Evolutionary conservation across 2,329 filamentous ascomycete species (phyloP), one percentile per base, ranked within the genome.

Genomic region (Pseudogymnoascus sp.): DNA sequence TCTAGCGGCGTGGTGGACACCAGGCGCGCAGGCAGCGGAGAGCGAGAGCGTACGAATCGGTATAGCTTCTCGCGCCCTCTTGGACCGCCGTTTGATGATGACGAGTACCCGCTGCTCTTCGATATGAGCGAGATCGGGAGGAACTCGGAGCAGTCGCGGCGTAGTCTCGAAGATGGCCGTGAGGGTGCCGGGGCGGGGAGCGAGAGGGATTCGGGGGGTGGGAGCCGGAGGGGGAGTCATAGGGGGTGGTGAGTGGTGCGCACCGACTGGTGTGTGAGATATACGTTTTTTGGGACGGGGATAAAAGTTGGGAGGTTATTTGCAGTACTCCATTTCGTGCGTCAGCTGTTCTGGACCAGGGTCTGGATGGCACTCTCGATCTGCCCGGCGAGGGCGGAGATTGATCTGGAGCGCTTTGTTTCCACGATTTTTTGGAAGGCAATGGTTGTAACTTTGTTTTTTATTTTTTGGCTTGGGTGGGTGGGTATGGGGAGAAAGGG

Each of bases 101-200:
- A 89, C 62, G 88, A 91, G 69, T 60, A 60, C 25, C 86, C 86
- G 0, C 74, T 91, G 8, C 79, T 91, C 8, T 91, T 91, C 73
- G 86, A 88, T 66, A 85, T 91, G 79, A 89, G 86, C 37, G 88
- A 91, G 73, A 83, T 90, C 71, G 85, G 86, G 67, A 78, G 82
- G 16, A 70, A 75, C 53, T 40, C 36, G 21, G 59, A 60, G 36
- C 59, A 60, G 38, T 80, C 81, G 49, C 77, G 84, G 65, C 79
- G 82, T 66, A 87, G 83, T 67, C 72, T 87, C 6, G 85, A 88
- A 67, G 84, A 87, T 65, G 75, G 74, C 1, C 73, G 69, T 61
- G 68, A 65, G 34, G 68, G 67, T 31, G 65, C 40, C 3, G 63
- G 42, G 56, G 63, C 63, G 46, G 67, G 67, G 31, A 59, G 37